Evolutionary conservation across 2,329 filamentous ascomycete species (phyloP).

Genomic region (Pseudocercospora vitis): DNA sequence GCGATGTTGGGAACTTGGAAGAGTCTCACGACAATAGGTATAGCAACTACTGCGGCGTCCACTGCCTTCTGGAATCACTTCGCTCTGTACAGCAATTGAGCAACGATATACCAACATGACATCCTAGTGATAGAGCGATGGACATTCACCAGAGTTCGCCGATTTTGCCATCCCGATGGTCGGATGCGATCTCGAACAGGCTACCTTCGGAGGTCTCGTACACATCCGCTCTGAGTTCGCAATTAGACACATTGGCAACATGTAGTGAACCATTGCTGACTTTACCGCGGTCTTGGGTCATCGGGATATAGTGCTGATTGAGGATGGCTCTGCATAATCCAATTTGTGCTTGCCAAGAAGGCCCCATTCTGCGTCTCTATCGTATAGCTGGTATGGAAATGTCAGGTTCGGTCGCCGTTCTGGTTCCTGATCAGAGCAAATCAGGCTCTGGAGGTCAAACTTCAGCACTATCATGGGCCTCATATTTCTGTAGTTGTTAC

Average conservation of each 20-base stretch:
- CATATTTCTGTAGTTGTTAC: constrained; percentile 17
- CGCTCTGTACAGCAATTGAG: too few species aligned
- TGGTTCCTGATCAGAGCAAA: too few species aligned
- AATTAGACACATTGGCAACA: constrained; percentile 17
- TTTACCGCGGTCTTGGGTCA: constrained; percentile 13
- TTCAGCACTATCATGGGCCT: too few species aligned
- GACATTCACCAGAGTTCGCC: constrained; percentile 18
- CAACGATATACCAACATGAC: too few species aligned
- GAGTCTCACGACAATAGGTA: too few species aligned
- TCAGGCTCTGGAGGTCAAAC: too few species aligned
- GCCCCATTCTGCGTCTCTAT: constrained; percentile 14
- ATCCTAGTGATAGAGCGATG: too few species aligned
- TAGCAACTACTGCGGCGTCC: too few species aligned
- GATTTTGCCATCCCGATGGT: constrained; percentile 10
- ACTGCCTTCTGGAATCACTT: too few species aligned
- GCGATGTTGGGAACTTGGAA: too few species aligned
- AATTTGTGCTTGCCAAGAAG: constrained; percentile 18
- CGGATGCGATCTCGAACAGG: constrained; percentile 13
- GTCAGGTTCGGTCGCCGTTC: constrained; percentile 17
- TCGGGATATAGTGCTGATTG: constrained; percentile 10
- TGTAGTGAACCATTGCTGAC: constrained; percentile 19
- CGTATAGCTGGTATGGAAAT: constrained; percentile 13
- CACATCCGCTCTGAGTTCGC: constrained; percentile 9
- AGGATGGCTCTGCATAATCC: constrained; percentile 11
- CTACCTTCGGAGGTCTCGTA: constrained; percentile 11